Evolutionary conservation across 352 stramenopile genomes (phyloP).

Genomic region (Globisporangium alternatum): DNA sequence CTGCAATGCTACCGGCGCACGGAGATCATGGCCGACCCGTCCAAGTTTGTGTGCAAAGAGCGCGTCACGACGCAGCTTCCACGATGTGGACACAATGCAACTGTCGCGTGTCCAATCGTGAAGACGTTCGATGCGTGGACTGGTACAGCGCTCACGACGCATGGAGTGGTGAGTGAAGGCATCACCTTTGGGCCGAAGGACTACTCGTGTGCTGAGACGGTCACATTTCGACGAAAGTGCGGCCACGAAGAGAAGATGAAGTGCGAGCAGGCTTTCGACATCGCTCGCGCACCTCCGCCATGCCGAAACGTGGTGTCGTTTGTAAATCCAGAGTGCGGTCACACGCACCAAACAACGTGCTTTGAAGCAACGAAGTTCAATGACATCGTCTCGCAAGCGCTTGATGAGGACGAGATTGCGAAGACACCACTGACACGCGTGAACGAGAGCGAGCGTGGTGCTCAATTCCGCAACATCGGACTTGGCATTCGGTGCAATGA

Average conservation of each 20-base stretch:
- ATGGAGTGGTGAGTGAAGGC: constrained; percentile 57
- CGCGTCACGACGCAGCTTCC: constrained; percentile 50
- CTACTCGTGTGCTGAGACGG: constrained; percentile 51
- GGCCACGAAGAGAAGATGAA: constrained; percentile 49
- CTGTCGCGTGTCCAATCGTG: constrained; percentile 45
- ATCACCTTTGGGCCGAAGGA: constrained; percentile 63
- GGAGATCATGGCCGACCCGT: constrained; percentile 22
- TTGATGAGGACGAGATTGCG: constrained; percentile 11
- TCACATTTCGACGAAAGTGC: constrained; percentile 64
- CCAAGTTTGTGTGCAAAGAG: constrained; percentile 49
- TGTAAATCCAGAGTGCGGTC: constrained; percentile 67
- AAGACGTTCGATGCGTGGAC: constrained; percentile 47
- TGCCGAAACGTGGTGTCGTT: constrained; percentile 48
- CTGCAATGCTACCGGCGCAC: constrained; percentile 62
- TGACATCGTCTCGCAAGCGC: neutral
- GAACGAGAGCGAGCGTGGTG: constrained; percentile 22
- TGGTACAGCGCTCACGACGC: constrained; percentile 28
- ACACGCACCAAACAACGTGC: constrained; percentile 55
- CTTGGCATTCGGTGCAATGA: constrained; percentile 41
- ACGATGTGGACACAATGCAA: constrained; percentile 60
- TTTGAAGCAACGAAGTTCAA: constrained; percentile 25
- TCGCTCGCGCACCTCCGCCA: constrained; percentile 37
- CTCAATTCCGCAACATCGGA: constrained; percentile 38
- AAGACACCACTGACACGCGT: constrained; percentile 30
- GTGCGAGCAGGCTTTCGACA: constrained; percentile 74